A percentile compares a stretch with the other conserved stretches of the same genome.
Evolutionary conservation across 23 red algal species (phyloP).

Genomic region (Cyanidium caldarium): DNA sequence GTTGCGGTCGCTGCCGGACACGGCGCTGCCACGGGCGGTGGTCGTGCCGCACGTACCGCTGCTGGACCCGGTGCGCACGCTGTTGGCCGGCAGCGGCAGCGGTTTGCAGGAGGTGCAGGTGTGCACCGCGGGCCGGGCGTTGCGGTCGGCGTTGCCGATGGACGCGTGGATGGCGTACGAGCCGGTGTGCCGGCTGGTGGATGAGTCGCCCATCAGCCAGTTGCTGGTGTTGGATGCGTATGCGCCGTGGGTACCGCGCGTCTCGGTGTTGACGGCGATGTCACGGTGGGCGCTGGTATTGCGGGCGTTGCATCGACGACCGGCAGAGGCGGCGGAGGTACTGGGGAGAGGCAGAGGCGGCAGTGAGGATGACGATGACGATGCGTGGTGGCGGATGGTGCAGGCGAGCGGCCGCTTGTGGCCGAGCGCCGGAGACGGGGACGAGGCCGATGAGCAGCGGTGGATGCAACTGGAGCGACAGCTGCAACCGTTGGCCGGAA

Average conservation of each 20-base stretch:
- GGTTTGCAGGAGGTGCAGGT: too few relatives aligned
- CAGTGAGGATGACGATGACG: too few relatives aligned
- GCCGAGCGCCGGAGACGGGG: too few relatives aligned
- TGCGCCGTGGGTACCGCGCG: conserved; percentile 65
- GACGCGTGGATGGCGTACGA: conserved; percentile 65
- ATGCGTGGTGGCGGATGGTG: too few relatives aligned
- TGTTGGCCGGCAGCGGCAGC: conserved; percentile 65
- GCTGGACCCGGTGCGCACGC: conserved; percentile 83
- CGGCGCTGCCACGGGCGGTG: conserved; percentile 78
- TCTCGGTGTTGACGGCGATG: conserved; percentile 80
- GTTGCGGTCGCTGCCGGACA: conserved; percentile 69
- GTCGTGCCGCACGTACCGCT: conserved; percentile 69
- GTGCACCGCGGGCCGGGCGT: conserved; percentile 38
- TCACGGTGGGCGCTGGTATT: conserved; percentile 74
- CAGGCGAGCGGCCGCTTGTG: too few relatives aligned
- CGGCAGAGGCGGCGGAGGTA: too few relatives aligned
- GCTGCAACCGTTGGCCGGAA: too few relatives aligned
- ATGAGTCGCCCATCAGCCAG: conserved; percentile 64
- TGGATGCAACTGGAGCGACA: too few relatives aligned
- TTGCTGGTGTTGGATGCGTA: conserved; percentile 81
- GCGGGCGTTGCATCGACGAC: conserved; percentile 55
- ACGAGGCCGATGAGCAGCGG: too few relatives aligned
- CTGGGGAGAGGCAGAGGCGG: too few relatives aligned
- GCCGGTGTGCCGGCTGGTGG: conserved; percentile 59
- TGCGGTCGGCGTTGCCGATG: conserved; percentile 60